phyloP scores from a whole-genome alignment of 2,329 filamentous ascomycete species.

The Alternaria solani region DNA sequence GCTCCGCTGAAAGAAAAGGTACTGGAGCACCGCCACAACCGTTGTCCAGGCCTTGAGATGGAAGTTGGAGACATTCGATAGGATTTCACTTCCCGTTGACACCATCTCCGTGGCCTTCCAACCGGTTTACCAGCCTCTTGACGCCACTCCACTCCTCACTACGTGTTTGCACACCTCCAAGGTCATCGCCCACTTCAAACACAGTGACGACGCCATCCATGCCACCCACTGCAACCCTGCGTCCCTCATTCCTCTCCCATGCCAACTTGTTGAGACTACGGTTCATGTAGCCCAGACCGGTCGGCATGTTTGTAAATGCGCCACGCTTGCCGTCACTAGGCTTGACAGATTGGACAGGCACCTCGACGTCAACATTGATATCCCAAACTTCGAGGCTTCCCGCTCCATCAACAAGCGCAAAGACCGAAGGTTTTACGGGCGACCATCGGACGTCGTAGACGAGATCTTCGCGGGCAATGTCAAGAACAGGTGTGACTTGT shows the following conservation, averaged over 20 bases:
- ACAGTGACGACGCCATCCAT: conserved; percentile 90
- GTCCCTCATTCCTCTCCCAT: conserved; percentile 91
- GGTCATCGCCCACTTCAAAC: conserved; percentile 85
- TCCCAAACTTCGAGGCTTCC: conserved; percentile 96
- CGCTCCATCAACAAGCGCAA: conserved; percentile 91
- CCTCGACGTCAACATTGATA: conserved; percentile 88
- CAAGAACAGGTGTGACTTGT: conserved; percentile 77
- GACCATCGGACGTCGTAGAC: conserved; percentile 98
- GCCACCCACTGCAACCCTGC: conserved; percentile 85
- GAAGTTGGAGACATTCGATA: not conserved
- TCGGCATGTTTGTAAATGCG: conserved; percentile 47
- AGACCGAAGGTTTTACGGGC: conserved; percentile 90
- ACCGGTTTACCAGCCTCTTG: conserved; percentile 83
- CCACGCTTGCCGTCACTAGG: conserved; percentile 64
- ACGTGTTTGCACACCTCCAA: conserved; percentile 86
- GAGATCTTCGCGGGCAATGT: conserved; percentile 92
- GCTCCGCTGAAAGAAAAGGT: conserved; percentile 7
- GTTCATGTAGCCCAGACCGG: conserved; percentile 69
- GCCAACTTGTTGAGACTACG: conserved; percentile 92
- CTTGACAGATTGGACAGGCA: conserved; percentile 82
- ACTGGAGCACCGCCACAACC: conserved; percentile 4
- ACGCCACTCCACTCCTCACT: conserved; percentile 92
- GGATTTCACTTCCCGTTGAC: conserved; percentile 35
- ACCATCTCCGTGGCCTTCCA: conserved; percentile 62
- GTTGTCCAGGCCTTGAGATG: not conserved